These are phyloP conservation scores for Pythium biforme DNA, from an alignment of 352 stramenopile genomes.

Conservation along the genomic window DNA sequence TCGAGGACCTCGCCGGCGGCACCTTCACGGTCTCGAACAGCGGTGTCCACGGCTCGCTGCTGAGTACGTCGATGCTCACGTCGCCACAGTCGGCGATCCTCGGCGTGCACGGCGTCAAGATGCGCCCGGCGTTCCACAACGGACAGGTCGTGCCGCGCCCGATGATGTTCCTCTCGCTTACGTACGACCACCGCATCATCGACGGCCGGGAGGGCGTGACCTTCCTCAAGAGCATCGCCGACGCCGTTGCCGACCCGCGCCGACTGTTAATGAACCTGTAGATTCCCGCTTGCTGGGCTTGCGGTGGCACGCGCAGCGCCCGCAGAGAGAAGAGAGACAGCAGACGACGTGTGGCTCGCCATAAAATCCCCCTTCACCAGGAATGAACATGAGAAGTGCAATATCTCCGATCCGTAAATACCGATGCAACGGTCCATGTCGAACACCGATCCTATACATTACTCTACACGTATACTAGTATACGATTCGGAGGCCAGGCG, in stretches of 20 bases:
- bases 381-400: not conserved
- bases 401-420: not conserved
- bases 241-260: slow-evolving; percentile 95
- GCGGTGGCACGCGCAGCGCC: no score
- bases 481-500: no score
- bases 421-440: not conserved
- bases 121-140: slow-evolving; percentile 90
- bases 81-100: slow-evolving; percentile 97
- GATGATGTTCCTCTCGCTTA: slow-evolving; percentile 99
- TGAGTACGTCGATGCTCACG: slow-evolving; percentile 99
- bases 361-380: not conserved
- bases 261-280: slow-evolving; percentile 90
- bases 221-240: slow-evolving; percentile 98
- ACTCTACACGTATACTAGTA: not conserved
- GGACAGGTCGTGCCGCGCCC: slow-evolving; percentile 95
- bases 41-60: slow-evolving; percentile 95
- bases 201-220: slow-evolving; percentile 99
- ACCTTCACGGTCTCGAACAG: slow-evolving; percentile 99
- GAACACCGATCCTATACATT: not conserved
- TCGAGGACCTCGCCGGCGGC: slow-evolving; percentile 95
- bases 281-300: not conserved
- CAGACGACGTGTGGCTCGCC: not conserved
- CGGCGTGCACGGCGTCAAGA: slow-evolving; percentile 98
- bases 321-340: no score
- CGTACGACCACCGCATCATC: slow-evolving; percentile 99